A percentile compares a stretch with the other conserved stretches of the same genome.
phyloP scores from a whole-genome alignment of 768 basidiomycete species.

The Lenzites betulinus region DNA sequence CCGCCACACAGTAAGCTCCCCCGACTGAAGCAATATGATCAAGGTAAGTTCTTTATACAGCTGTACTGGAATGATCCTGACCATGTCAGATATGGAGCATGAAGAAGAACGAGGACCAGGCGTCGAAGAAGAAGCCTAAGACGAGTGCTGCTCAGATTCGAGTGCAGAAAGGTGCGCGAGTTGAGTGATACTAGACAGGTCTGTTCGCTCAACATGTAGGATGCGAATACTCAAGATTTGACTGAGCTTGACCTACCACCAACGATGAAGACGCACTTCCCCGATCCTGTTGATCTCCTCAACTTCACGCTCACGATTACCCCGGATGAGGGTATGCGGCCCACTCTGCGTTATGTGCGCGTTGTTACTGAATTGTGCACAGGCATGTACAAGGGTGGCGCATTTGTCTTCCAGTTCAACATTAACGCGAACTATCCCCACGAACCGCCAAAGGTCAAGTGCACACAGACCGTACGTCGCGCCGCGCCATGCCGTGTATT shows the following conservation, averaged over 20 bases:
- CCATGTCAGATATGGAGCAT: slow-evolving; percentile 95
- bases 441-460: slow-evolving; percentile 99
- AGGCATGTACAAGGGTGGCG: slow-evolving; percentile 99
- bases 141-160: slow-evolving; percentile 97
- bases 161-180: slow-evolving; percentile 90
- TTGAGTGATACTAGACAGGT: not conserved
- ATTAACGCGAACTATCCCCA: slow-evolving; percentile 99
- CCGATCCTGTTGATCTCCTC: slow-evolving; percentile 91
- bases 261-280: slow-evolving; percentile 95
- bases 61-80: not conserved
- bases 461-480: slow-evolving; percentile 80
- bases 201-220: not conserved
- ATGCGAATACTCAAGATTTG: slow-evolving; percentile 58
- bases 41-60: slow-evolving; percentile 7
- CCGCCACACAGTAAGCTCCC: not conserved
- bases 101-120: slow-evolving; percentile 99
- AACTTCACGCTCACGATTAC: slow-evolving; percentile 95
- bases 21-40: slow-evolving; percentile 16
- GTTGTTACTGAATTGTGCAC: not conserved
- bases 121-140: slow-evolving; percentile 97
- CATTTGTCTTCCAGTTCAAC: slow-evolving; percentile 90
- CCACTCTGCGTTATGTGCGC: too few species aligned
- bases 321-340: slow-evolving; percentile 84
- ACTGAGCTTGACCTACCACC: slow-evolving; percentile 95
- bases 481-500: not conserved